These are phyloP conservation scores for Phaeosphaeriaceae sp. DNA, from an alignment of 2,329 filamentous ascomycete genomes.

Conservation along the genomic window DNA sequence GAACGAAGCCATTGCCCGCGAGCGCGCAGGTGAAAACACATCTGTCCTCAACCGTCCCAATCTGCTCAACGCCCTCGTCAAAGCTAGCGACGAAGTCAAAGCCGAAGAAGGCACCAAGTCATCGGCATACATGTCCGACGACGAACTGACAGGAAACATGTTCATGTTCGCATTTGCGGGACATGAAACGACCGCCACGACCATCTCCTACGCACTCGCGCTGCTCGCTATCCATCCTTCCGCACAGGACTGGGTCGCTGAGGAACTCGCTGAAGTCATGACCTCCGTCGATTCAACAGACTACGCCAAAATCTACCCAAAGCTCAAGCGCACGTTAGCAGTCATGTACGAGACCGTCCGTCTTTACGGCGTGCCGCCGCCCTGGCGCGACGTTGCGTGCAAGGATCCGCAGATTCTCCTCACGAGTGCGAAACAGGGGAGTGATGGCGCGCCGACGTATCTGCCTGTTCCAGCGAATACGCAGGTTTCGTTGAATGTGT, in stretches of 20 bases:
- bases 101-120: slow-evolving; percentile 1
- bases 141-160: slow-evolving; percentile 38
- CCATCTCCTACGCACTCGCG: slow-evolving; percentile 57
- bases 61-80: slow-evolving; percentile 42
- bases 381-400: neutral
- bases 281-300: neutral
- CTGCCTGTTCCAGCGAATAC: slow-evolving; percentile 15
- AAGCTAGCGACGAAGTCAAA: slow-evolving; percentile 18
- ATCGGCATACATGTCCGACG: slow-evolving; percentile 15
- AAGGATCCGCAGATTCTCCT: neutral
- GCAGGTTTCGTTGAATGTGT: slow-evolving; percentile 12
- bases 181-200: slow-evolving; percentile 52
- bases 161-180: slow-evolving; percentile 41
- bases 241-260: slow-evolving; percentile 60
- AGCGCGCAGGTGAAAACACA: slow-evolving; percentile 4
- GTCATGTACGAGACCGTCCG: neutral
- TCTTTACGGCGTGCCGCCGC: neutral
- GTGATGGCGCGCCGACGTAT: neutral
- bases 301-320: neutral
- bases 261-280: slow-evolving; percentile 44
- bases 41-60: slow-evolving; percentile 8
- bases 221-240: slow-evolving; percentile 56
- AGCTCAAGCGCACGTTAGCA: neutral
- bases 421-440: slow-evolving; percentile 7
- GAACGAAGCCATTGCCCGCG: slow-evolving; percentile 23